Evolutionary conservation across 805 yeast species (phyloP).

Genomic region (Candida koratica): DNA sequence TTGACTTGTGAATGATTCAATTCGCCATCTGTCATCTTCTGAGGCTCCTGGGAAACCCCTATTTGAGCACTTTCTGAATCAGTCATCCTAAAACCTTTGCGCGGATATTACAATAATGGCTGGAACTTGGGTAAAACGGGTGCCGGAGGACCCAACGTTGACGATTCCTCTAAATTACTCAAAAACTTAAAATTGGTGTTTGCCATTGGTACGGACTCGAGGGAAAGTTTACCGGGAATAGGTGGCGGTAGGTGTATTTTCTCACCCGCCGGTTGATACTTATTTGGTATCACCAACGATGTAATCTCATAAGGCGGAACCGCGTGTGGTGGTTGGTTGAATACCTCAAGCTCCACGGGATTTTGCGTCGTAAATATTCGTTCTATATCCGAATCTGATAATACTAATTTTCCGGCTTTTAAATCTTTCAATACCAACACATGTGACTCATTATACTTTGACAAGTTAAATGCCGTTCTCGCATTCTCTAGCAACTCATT

Average conservation of each 20-base stretch:
- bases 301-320: slow-evolving; percentile 37
- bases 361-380: slow-evolving; percentile 29
- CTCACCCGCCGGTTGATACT: slow-evolving; percentile 15
- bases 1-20: background rate
- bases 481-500: slow-evolving; percentile 78
- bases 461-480: slow-evolving; percentile 56
- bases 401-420: slow-evolving; percentile 23
- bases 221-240: slow-evolving; percentile 12
- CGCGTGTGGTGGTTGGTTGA: slow-evolving; percentile 30
- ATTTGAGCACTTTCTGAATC: too few relatives aligned
- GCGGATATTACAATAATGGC: slow-evolving; percentile 24
- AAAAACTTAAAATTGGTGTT: slow-evolving; percentile 17
- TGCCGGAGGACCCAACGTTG: slow-evolving; percentile 22
- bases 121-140: slow-evolving; percentile 30
- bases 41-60: too few relatives aligned
- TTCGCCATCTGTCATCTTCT: background rate
- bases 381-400: slow-evolving; percentile 36
- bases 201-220: slow-evolving; percentile 14
- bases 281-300: slow-evolving; percentile 26
- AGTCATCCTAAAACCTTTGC: too few relatives aligned
- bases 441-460: slow-evolving; percentile 15
- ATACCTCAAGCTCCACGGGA: slow-evolving; percentile 35
- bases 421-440: slow-evolving; percentile 26
- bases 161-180: slow-evolving; percentile 20
- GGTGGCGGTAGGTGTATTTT: slow-evolving; percentile 37